These are phyloP conservation scores for Aspergillus biplanus DNA, from an alignment of 495 filamentous ascomycete genomes.

Conservation along the genomic window DNA sequence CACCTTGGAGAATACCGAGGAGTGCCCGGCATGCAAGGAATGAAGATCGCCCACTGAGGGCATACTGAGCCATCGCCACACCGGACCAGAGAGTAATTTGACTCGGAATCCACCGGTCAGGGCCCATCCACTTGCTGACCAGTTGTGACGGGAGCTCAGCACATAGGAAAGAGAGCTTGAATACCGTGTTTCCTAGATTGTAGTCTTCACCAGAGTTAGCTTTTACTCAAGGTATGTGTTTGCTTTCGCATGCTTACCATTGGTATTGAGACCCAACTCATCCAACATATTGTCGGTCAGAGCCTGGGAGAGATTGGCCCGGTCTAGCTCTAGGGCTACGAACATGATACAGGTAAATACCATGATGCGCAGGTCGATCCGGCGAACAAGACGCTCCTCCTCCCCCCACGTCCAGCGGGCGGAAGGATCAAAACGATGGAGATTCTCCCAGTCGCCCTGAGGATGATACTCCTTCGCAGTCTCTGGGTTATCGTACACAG, in stretches of 20 bases:
- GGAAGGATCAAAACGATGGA: constrained; percentile 54
- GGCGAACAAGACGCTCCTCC: constrained; percentile 39
- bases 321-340: constrained; percentile 25
- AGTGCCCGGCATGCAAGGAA: constrained; percentile 65
- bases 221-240: not conserved
- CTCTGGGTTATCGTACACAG: constrained; percentile 55
- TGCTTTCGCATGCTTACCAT: not conserved
- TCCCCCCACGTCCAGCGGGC: constrained; percentile 57
- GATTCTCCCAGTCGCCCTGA: constrained; percentile 54
- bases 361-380: constrained; percentile 56
- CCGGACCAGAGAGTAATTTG: constrained; percentile 77
- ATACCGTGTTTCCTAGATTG: constrained; percentile 23
- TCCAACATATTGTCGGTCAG: constrained; percentile 1
- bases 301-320: constrained; percentile 13
- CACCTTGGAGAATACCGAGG: constrained; percentile 69
- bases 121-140: constrained; percentile 67
- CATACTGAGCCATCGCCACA: constrained; percentile 65
- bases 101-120: constrained; percentile 77
- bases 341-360: constrained; percentile 54
- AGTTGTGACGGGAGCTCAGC: constrained; percentile 72
- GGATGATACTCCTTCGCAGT: constrained; percentile 56
- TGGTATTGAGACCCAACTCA: constrained; percentile 2
- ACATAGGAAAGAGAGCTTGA: constrained; percentile 51
- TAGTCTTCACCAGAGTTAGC: not conserved
- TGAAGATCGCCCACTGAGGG: constrained; percentile 57